Conservation (phyloP, 257 asterid genomes). For the Ilex asprella region DNA sequence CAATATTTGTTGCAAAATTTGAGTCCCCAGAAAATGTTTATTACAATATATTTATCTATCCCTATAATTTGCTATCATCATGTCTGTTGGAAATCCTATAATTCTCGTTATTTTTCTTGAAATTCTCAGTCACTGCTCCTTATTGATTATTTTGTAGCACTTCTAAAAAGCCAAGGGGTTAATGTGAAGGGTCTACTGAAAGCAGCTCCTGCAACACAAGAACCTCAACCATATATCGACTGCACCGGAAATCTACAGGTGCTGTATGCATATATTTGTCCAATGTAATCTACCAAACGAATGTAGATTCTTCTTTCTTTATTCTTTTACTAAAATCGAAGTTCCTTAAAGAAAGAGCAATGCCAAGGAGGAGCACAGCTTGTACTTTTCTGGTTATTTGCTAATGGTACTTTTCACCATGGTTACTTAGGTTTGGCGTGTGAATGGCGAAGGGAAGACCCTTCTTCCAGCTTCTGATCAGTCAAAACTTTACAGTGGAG, state of each 20-base stretch:
- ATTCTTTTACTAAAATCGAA: too few relatives aligned
- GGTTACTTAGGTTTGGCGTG: slow-evolving; percentile 80
- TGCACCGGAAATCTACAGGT: slow-evolving; percentile 97
- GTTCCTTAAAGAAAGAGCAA: too few relatives aligned
- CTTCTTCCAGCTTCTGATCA: slow-evolving; percentile 68
- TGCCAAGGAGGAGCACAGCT: too few relatives aligned
- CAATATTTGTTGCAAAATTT: slow-evolving; percentile 8
- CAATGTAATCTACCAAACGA: too few relatives aligned
- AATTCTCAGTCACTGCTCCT: not conserved
- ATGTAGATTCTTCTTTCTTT: not conserved
- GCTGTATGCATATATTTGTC: slow-evolving; percentile 10
- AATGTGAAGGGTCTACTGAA: slow-evolving; percentile 88
- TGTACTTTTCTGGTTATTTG: not conserved
- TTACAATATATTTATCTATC: slow-evolving; percentile 1
- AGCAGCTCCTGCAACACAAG: slow-evolving; percentile 86
- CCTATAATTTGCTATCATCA: not conserved
- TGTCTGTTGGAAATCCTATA: not conserved
- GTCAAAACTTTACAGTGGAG: slow-evolving; percentile 93
- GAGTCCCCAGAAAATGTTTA: slow-evolving; percentile 3
- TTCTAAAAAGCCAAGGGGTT: slow-evolving; percentile 93
- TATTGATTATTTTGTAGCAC: slow-evolving; percentile 42
- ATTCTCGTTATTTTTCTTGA: slow-evolving; percentile 12
- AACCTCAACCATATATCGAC: slow-evolving; percentile 70
- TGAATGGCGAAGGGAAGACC: slow-evolving; percentile 70
- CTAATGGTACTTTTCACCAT: not conserved